Conservation (phyloP, 1,284 basidiomycete genomes). For the Meira nashicola region DNA sequence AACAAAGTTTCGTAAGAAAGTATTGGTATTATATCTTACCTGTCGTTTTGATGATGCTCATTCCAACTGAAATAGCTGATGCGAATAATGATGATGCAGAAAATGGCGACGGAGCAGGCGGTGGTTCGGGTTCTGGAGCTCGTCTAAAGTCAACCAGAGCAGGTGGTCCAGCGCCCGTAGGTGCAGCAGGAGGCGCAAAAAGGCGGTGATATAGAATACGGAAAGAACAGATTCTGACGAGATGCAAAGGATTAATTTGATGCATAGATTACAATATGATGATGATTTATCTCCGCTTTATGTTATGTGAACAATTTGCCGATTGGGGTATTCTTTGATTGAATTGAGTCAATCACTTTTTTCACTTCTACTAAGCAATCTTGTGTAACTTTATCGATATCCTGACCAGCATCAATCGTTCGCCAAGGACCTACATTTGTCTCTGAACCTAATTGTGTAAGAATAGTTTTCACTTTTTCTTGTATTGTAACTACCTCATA, state of each 20-base stretch:
- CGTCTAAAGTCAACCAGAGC: slow-evolving; percentile 1
- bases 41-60: slow-evolving; percentile 1
- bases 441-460: slow-evolving; percentile 31
- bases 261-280: too few relatives aligned
- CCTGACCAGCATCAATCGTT: slow-evolving; percentile 38
- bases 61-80: slow-evolving; percentile 8
- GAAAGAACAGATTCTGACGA: background rate
- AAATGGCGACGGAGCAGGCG: background rate
- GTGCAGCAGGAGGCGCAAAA: background rate
- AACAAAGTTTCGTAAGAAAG: slow-evolving; percentile 10
- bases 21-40: slow-evolving; percentile 12
- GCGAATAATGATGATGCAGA: slow-evolving; percentile 4
- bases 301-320: background rate
- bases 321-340: background rate
- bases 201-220: background rate
- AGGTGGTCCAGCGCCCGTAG: background rate
- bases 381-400: slow-evolving; percentile 38
- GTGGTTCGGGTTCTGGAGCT: background rate
- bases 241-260: too few relatives aligned
- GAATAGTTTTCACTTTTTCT: slow-evolving; percentile 44
- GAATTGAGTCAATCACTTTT: background rate
- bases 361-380: slow-evolving; percentile 19
- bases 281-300: background rate
- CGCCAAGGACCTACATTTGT: slow-evolving; percentile 36
- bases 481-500: slow-evolving; percentile 55